Base-by-base conservation (phyloP, 2,329 filamentous ascomycete species). In the Fusarium torulosum region DNA sequence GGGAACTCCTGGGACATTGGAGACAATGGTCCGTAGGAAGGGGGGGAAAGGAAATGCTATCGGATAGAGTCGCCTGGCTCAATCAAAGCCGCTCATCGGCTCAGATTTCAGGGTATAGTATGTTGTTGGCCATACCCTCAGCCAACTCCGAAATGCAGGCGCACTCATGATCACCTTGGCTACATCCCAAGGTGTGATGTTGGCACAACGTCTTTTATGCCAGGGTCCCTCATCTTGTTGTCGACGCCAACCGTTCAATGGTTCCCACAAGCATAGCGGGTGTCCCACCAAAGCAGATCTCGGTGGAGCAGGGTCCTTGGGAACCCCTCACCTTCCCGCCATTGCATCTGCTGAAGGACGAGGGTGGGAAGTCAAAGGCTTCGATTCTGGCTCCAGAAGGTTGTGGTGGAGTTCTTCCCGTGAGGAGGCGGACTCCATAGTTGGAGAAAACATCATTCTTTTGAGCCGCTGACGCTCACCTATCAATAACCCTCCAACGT, bases 381-480 rank as follows among this genome's bases (percentile, higher is more conserved):
- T 74, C 72, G 70, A 74, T 74, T 68, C 56, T 67, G 57, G 69
- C 72, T 74, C 72, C 72, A 74, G 72, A 74, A 74, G 72, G 51
- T 69, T 70, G 46, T 58, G 59, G 72, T 74, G 72, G 72, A 73
- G 72, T 74, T 68, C 50, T 65, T 71, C 66, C 71, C 70, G 68
- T 63, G 72, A 74, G 63, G 70, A 74, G 72, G 67, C 66, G 56
- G 60, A 59, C 66, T 69, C 66, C 66, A 67, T 67, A 74, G 59
- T 73, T 74, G 72, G 70, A 72, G 72, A 72, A 72, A 51, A 56
- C 55, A 53, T 68, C 50, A 42, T 53, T 53, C 37, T 67, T 66
- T 71, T 70, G 63, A 73, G 70, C 70, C 70, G 70, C 70, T 63
- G 63, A 74, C 67, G 63, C 63, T 74, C 55, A 53, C 56, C 59